These are phyloP conservation scores for Fraxinus americana DNA, from an alignment of 257 asterid genomes.

Conservation along the genomic window DNA sequence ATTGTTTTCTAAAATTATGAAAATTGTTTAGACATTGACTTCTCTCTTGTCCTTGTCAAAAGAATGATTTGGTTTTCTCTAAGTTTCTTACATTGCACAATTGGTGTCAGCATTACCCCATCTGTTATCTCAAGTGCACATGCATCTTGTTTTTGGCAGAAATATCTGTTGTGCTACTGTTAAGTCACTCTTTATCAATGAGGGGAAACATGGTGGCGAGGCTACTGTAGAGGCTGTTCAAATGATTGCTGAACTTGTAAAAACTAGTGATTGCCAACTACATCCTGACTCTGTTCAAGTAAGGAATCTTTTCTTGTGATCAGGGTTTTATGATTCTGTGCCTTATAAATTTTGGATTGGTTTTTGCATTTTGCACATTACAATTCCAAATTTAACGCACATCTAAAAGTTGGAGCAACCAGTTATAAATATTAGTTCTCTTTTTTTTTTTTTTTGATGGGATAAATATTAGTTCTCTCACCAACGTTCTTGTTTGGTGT, in stretches of 20 bases:
- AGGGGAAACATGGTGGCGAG: slow-evolving; percentile 98
- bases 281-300: slow-evolving; percentile 97
- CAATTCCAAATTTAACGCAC: not conserved
- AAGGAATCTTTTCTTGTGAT: slow-evolving; percentile 16
- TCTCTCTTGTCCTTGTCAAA: not conserved
- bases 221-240: slow-evolving; percentile 90
- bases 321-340: slow-evolving; percentile 17
- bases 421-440: not conserved
- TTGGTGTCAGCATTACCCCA: slow-evolving; percentile 5
- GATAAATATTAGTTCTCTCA: not conserved
- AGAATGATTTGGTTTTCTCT: slow-evolving; percentile 2
- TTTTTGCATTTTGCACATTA: not conserved
- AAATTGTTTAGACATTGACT: slow-evolving; percentile 5
- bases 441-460: too few species aligned
- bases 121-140: slow-evolving; percentile 24
- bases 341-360: slow-evolving; percentile 2
- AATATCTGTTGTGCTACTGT: slow-evolving; percentile 63
- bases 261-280: slow-evolving; percentile 68
- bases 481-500: not conserved
- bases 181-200: slow-evolving; percentile 74
- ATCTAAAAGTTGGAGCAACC: not conserved
- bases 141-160: slow-evolving; percentile 45
- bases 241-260: slow-evolving; percentile 82
- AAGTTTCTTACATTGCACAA: slow-evolving; percentile 3
- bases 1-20: slow-evolving; percentile 2